A percentile compares a stretch with the other conserved stretches of the same genome.
These are phyloP conservation scores for Psophocarpus tetragonolobus DNA, from an alignment of 306 rosid genomes.

Conservation along the genomic window DNA sequence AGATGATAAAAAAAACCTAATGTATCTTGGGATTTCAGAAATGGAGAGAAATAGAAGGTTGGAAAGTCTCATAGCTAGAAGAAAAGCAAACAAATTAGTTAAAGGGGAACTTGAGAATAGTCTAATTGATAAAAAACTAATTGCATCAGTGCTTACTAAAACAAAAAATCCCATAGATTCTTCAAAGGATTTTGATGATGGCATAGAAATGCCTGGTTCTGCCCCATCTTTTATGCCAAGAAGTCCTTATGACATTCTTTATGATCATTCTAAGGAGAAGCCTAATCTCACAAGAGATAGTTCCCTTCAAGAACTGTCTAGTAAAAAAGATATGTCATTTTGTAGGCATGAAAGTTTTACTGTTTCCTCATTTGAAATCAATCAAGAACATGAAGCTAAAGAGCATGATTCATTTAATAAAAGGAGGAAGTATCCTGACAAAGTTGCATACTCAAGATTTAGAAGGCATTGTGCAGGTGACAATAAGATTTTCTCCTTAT, in stretches of 20 bases:
- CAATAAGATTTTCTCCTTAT: background rate
- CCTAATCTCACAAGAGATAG: conserved; percentile 60
- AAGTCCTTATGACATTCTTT: conserved; percentile 79
- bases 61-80: conserved; percentile 74
- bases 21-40: conserved; percentile 82
- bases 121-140: conserved; percentile 24
- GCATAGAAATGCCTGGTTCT: conserved; percentile 64
- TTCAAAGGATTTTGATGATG: conserved; percentile 35
- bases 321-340: conserved; percentile 49
- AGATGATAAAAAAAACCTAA: conserved; percentile 71
- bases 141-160: conserved; percentile 48
- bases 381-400: conserved; percentile 26
- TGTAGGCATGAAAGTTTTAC: conserved; percentile 76
- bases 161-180: conserved; percentile 24
- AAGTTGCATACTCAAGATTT: conserved; percentile 40
- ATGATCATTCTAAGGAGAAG: conserved; percentile 71
- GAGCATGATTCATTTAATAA: background rate
- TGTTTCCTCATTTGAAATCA: conserved; percentile 32
- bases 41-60: conserved; percentile 78
- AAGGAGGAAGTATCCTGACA: conserved; percentile 44
- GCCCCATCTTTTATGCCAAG: conserved; percentile 69
- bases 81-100: conserved; percentile 55
- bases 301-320: conserved; percentile 60
- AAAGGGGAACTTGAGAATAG: conserved; percentile 48
- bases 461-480: conserved; percentile 49